phyloP scores from a whole-genome alignment of 228 moss, liverwort and hornwort genomes.

The Sphagnum magellanicum region DNA sequence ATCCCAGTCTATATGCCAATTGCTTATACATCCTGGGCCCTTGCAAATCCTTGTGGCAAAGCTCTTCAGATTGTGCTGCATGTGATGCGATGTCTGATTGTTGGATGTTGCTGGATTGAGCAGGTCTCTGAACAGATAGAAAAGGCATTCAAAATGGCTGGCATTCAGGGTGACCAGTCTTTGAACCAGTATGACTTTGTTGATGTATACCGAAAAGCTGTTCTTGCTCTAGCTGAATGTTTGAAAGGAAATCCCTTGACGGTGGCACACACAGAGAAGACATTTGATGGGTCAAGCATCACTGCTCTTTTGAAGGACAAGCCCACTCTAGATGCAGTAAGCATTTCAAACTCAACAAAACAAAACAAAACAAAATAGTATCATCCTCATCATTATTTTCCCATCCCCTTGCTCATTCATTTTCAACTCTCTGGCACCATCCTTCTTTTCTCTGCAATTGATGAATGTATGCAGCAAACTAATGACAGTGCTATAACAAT shows the following conservation, averaged over 20 bases:
- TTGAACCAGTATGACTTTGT: constrained; percentile 20
- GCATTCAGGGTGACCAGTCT: constrained; percentile 14
- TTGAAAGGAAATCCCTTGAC: constrained; percentile 22
- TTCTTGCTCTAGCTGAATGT: constrained; percentile 12
- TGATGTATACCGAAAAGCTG: constrained; percentile 22
- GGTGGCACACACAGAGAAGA: constrained; percentile 40
- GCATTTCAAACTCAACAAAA: not conserved
- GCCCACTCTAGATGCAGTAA: constrained; percentile 29
- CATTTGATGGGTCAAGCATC: constrained; percentile 33
- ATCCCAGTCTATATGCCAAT: no score
- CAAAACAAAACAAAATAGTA: no score
- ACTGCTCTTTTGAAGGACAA: constrained; percentile 27
- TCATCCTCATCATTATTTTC: no score
- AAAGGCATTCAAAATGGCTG: constrained; percentile 19
- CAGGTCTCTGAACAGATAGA: constrained; percentile 33
- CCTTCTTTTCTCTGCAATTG: no score
- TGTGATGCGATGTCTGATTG: no score
- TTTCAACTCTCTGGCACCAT: no score
- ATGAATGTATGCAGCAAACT: no score
- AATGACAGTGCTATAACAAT: no score
- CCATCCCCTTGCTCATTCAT: no score
- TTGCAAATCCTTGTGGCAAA: no score
- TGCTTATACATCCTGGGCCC: no score
- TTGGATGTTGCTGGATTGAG: not conserved
- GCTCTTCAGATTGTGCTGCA: no score